phyloP scores from a whole-genome alignment of 2,329 filamentous ascomycete species.

The Trichoderma polysporum region DNA sequence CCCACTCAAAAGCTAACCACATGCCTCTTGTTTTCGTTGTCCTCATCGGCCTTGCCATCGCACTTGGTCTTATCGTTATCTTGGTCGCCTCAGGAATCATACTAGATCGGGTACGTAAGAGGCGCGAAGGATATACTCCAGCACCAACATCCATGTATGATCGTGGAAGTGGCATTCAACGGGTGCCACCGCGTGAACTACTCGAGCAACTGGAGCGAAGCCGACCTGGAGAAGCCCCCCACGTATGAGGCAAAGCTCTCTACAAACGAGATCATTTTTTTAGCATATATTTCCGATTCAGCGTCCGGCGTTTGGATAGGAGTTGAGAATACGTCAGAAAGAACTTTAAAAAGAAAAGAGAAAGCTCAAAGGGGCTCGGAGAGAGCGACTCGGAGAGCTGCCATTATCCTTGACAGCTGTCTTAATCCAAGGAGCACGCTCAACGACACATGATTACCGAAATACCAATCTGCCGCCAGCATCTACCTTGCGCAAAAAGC shows the following conservation, averaged over 20 bases:
- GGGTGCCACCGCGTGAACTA: constrained; percentile 61
- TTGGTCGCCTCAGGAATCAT: constrained; percentile 73
- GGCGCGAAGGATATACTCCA: constrained; percentile 76
- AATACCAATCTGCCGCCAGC: background rate
- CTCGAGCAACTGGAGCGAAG: constrained; percentile 53
- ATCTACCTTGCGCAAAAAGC: background rate
- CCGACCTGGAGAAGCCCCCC: constrained; percentile 47
- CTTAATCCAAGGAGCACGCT: background rate
- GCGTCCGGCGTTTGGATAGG: constrained; percentile 41
- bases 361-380: background rate
- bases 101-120: constrained; percentile 73
- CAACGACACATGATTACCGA: background rate
- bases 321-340: constrained; percentile 19
- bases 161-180: constrained; percentile 56
- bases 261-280: constrained; percentile 21
- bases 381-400: background rate
- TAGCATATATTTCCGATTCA: constrained; percentile 31
- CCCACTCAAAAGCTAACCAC: constrained; percentile 33
- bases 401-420: background rate
- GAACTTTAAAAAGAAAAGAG: background rate
- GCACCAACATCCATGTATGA: constrained; percentile 68
- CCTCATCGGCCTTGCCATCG: constrained; percentile 75
- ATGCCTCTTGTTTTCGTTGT: constrained; percentile 76
- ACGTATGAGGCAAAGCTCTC: constrained; percentile 42
- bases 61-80: constrained; percentile 73